Evolutionary conservation across 1,284 basidiomycete genomes (phyloP).

Genomic region (Heliocybe sulcata): DNA sequence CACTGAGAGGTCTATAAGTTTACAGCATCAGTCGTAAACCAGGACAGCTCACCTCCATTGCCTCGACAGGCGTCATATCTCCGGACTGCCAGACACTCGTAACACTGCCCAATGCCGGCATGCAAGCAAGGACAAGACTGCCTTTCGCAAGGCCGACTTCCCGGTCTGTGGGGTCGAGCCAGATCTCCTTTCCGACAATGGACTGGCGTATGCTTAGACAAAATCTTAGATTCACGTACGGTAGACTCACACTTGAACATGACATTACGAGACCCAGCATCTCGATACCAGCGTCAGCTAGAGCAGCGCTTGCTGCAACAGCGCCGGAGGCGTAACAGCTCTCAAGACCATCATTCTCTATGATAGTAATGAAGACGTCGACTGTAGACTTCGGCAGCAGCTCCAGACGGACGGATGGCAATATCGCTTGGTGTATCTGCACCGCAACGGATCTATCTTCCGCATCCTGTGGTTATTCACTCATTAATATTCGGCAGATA

Average conservation of each 20-base stretch:
- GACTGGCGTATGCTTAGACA: constrained; percentile 31
- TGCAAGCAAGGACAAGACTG: constrained; percentile 67
- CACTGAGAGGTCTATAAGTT: constrained; percentile 34
- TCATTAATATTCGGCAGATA: constrained; percentile 4
- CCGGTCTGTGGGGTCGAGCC: constrained; percentile 75
- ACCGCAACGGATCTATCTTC: constrained; percentile 84
- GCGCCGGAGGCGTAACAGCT: constrained; percentile 79
- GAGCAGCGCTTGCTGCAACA: constrained; percentile 84
- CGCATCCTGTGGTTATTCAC: constrained; percentile 65
- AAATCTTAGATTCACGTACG: not conserved
- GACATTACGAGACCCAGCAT: constrained; percentile 80
- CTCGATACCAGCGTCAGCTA: constrained; percentile 86
- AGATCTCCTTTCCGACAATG: constrained; percentile 42
- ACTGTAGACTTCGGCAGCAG: constrained; percentile 90
- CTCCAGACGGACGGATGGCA: constrained; percentile 83
- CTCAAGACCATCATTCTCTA: constrained; percentile 87
- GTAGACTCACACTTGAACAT: constrained; percentile 56
- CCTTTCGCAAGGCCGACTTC: constrained; percentile 55
- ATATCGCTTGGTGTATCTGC: constrained; percentile 82
- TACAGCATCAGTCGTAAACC: not conserved
- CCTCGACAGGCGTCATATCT: constrained; percentile 39
- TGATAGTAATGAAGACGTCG: constrained; percentile 86
- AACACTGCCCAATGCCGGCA: constrained; percentile 87
- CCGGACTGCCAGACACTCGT: constrained; percentile 83
- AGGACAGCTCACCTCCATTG: constrained; percentile 41